A percentile compares a stretch with the other conserved stretches of the same genome.
phyloP scores from a whole-genome alignment of 1,139 yeast genomes.

The Debaryomyces sp. region DNA sequence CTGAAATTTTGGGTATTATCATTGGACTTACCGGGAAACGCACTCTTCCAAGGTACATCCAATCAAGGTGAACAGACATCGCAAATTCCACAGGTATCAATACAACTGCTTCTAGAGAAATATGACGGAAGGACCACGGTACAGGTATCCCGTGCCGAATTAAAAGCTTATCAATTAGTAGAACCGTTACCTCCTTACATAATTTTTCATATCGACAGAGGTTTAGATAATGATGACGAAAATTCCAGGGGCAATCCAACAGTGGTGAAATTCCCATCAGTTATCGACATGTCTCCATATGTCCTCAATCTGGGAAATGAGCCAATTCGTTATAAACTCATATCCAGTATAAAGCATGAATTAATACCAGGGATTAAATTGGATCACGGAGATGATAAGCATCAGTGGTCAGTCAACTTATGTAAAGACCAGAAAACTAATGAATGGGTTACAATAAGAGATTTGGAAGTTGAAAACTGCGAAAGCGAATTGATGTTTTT shows the following conservation, averaged over 20 bases:
- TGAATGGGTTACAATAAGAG: conserved; percentile 62
- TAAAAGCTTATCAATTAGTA: conserved; percentile 41
- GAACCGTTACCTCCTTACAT: conserved; percentile 54
- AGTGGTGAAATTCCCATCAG: conserved; percentile 61
- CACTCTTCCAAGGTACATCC: conserved; percentile 49
- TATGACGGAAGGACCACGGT: conserved; percentile 35
- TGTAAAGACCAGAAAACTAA: conserved; percentile 28
- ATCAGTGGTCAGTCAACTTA: conserved; percentile 58
- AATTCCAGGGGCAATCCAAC: conserved; percentile 54
- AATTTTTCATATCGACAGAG: conserved; percentile 58
- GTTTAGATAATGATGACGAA: conserved; percentile 33
- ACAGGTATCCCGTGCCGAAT: conserved; percentile 20
- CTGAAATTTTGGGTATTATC: conserved; percentile 63
- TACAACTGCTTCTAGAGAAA: conserved; percentile 49
- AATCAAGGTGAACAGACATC: conserved; percentile 27
- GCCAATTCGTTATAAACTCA: conserved; percentile 42
- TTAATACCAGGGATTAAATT: conserved; percentile 21
- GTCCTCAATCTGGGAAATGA: conserved; percentile 16
- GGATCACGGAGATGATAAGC: conserved; percentile 28
- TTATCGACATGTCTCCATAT: conserved; percentile 41
- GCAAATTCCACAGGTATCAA: conserved; percentile 55
- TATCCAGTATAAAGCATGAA: conserved; percentile 56
- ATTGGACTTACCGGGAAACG: conserved; percentile 58
- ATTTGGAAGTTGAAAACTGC: conserved; percentile 47
- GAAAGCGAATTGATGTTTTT: conserved; percentile 65